Evolutionary conservation across 208 protist genomes (phyloP), one percentile per base, ranked within the genome.

Genomic region (Wallacemonas sp.): DNA sequence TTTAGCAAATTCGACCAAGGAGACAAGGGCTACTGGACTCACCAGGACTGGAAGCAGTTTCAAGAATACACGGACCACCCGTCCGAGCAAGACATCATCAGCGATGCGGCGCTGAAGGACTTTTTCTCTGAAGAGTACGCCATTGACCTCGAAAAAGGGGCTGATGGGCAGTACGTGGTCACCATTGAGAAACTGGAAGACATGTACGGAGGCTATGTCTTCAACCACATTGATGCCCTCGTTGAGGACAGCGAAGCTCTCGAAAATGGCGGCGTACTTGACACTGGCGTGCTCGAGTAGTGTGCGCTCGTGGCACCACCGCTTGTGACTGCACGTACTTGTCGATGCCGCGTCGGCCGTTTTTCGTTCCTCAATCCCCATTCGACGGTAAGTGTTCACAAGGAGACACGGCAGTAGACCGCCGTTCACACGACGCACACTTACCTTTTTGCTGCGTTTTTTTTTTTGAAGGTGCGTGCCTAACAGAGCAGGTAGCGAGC

Each of bases 191-290:
- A 94, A 34, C 54, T 94, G 24, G 85, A 89, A 34, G 78, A 90
- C 62, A 92, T 94, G 85, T 94, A 94, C 55, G 89, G 89, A 15
- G 89, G 89, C 0, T 94, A 89, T 53, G 13, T 81, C 24, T 94
- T 77, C 66, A 92, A 94, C 72, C 68, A 85, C 39, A 65, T 87
- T n/a, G 79, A 89, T 63, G 85, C 83, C 8, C 71, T 94, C 8
- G 67, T 75, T 21, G 79, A 85, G 38, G 89, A 94, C 57, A 73
- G 68, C 44, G 83, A 89, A 30, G 54, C 74, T 0, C 76, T 94
- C 19, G 85, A 92, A 29, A 68, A 72, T 26, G 73, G 42, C 8
- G 83, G 79, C 12, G 22, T 89, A 26, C 44, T 92, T 19, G 61
- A 87, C 65, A 91, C 83, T 0, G 89, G 71, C 9, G 67, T 89